Evolutionary conservation across 805 yeast genomes (phyloP).

Genomic region (Teunomyces funiuensis): DNA sequence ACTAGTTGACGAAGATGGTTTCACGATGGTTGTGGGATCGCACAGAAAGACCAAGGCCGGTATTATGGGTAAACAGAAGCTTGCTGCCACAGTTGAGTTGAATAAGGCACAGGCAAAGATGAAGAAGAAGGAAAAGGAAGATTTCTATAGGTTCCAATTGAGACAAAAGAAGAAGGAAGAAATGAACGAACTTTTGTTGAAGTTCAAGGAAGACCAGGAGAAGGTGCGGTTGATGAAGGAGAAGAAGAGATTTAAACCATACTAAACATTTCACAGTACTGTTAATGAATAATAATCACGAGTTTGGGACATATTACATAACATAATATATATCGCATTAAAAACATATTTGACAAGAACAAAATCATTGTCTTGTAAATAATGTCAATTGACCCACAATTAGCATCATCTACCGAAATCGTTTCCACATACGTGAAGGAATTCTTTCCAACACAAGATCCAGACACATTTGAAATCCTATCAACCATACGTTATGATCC

Average conservation of each 20-base stretch:
- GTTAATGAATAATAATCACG: not conserved
- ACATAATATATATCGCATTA: constrained; percentile 1
- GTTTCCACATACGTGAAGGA: constrained; percentile 8
- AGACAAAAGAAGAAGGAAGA: constrained; percentile 91
- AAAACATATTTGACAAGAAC: too few species aligned
- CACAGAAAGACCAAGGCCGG: constrained; percentile 81
- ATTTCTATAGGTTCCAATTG: constrained; percentile 94
- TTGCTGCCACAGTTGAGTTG: constrained; percentile 36
- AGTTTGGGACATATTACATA: not conserved
- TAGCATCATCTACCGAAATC: not conserved
- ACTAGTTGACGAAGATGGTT: constrained; percentile 89
- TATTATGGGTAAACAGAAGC: constrained; percentile 55
- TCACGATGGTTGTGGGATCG: constrained; percentile 84
- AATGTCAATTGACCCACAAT: constrained; percentile 1
- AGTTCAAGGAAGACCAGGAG: constrained; percentile 90
- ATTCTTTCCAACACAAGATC: constrained; percentile 11
- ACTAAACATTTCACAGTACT: constrained; percentile 35
- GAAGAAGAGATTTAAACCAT: constrained; percentile 83
- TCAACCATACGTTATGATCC: constrained; percentile 82
- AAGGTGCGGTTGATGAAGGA: constrained; percentile 76
- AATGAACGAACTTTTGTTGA: constrained; percentile 79
- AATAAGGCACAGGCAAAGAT: constrained; percentile 47
- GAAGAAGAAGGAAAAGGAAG: constrained; percentile 77
- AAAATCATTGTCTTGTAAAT: too few species aligned
- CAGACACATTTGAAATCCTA: constrained; percentile 52